Evolutionary conservation across 208 protist genomes (phyloP).

Genomic region (Crithidia sp.): DNA sequence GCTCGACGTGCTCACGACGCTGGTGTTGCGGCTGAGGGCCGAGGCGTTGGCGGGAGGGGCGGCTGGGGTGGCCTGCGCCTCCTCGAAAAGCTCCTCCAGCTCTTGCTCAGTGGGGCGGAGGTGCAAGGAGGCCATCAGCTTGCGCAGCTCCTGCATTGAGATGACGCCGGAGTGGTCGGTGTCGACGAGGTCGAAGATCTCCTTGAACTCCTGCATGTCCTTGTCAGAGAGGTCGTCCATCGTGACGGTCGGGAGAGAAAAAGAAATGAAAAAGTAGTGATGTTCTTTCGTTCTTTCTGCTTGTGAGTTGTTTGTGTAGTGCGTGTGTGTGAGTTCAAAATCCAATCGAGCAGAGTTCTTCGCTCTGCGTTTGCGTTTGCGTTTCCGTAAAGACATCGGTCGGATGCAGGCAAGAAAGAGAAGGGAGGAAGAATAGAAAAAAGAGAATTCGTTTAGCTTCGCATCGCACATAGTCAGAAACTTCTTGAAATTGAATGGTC

Average conservation of each 20-base stretch:
- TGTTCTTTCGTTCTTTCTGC: neutral
- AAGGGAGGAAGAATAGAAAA: neutral
- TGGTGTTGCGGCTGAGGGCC: neutral
- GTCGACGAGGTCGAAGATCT: conserved; percentile 94
- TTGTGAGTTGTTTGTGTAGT: too few relatives aligned
- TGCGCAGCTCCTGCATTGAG: conserved; percentile 74
- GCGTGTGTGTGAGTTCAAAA: neutral
- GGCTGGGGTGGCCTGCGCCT: conserved; percentile 27
- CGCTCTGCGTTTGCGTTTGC: too few relatives aligned
- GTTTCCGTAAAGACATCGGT: too few relatives aligned
- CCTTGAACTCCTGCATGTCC: conserved; percentile 88
- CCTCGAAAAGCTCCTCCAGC: conserved; percentile 79
- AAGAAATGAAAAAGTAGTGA: neutral
- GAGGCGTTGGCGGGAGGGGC: neutral
- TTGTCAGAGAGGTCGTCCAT: conserved; percentile 57
- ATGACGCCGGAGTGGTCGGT: conserved; percentile 78
- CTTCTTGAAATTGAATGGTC: too few relatives aligned
- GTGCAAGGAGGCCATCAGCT: conserved; percentile 87
- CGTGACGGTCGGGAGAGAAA: neutral
- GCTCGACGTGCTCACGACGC: conserved; percentile 3
- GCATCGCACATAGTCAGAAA: too few relatives aligned
- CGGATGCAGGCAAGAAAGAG: neutral
- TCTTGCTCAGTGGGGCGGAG: conserved; percentile 90
- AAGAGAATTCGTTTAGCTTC: neutral
- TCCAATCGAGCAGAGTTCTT: too few relatives aligned